Evolutionary conservation across 2,329 filamentous ascomycete genomes (phyloP).

Genomic region (Calonectria henricotiae): DNA sequence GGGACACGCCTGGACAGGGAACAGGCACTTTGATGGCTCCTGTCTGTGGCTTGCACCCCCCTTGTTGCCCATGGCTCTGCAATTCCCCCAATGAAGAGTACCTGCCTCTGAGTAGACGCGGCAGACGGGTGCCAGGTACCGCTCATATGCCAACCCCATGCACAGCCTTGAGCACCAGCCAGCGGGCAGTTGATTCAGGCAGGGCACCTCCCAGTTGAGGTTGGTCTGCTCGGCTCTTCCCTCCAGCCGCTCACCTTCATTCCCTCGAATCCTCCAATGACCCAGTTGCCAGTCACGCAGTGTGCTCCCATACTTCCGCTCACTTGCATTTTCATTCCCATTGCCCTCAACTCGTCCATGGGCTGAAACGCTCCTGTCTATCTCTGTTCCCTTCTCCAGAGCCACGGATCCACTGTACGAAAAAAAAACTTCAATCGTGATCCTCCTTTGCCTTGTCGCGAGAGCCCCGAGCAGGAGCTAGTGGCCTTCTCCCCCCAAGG

Average conservation of each 20-base stretch:
- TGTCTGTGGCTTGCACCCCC: constrained; percentile 17
- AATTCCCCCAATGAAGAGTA: constrained; percentile 22
- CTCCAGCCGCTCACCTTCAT: constrained; percentile 34
- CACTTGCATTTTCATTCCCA: constrained; percentile 28
- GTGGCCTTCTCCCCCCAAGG: not conserved
- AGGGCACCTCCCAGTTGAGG: constrained; percentile 7
- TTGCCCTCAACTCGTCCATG: constrained; percentile 24
- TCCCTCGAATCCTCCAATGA: constrained; percentile 19
- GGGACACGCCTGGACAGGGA: constrained; percentile 1
- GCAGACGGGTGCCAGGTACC: not conserved
- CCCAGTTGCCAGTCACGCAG: constrained; percentile 22
- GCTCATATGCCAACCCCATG: constrained; percentile 15
- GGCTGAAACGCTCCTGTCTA: constrained; percentile 28
- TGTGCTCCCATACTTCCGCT: constrained; percentile 18
- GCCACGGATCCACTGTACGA: constrained; percentile 8
- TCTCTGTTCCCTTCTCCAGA: constrained; percentile 11
- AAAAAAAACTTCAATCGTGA: constrained; percentile 11
- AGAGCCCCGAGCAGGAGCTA: not conserved
- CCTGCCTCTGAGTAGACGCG: not conserved
- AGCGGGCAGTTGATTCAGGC: constrained; percentile 17
- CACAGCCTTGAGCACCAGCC: constrained; percentile 15
- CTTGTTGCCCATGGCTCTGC: constrained; percentile 20
- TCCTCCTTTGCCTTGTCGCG: constrained; percentile 7
- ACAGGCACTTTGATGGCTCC: constrained; percentile 19
- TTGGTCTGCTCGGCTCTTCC: constrained; percentile 21